A percentile compares a stretch with the other conserved stretches of the same genome.
Conservation (phyloP, 345 rosid species). For the Citrus reticulata region DNA sequence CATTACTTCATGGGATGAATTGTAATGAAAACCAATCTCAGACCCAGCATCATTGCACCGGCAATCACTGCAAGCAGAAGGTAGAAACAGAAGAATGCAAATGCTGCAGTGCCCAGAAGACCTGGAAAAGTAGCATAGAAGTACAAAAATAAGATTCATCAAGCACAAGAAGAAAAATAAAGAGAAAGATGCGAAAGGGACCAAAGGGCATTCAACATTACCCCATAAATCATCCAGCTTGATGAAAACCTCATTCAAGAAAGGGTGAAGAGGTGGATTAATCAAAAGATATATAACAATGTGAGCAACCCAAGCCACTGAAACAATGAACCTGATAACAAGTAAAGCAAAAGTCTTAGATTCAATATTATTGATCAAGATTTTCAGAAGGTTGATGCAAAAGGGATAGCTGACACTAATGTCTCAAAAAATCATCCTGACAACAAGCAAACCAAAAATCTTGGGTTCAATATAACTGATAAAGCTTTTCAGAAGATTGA, state of each 20-base stretch:
- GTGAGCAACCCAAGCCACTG: slow-evolving; percentile 96
- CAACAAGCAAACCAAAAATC: background rate
- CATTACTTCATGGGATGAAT: slow-evolving; percentile 98
- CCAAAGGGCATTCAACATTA: slow-evolving; percentile 26
- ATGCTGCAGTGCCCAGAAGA: slow-evolving; percentile 91
- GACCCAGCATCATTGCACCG: slow-evolving; percentile 97
- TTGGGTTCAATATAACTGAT: background rate
- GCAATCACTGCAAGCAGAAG: slow-evolving; percentile 92
- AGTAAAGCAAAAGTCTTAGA: background rate
- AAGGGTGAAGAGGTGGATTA: slow-evolving; percentile 86
- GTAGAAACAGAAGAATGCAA: slow-evolving; percentile 97
- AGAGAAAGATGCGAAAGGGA: background rate
- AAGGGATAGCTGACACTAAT: background rate
- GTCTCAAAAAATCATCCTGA: slow-evolving; percentile 76
- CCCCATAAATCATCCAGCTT: slow-evolving; percentile 98
- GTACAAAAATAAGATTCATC: slow-evolving; percentile 11
- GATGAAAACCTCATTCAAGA: slow-evolving; percentile 92
- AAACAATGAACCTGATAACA: slow-evolving; percentile 69
- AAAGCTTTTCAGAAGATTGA: background rate
- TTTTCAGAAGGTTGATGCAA: background rate
- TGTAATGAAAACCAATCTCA: slow-evolving; percentile 80
- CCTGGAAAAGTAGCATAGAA: slow-evolving; percentile 42
- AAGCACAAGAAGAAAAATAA: background rate
- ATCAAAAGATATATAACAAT: slow-evolving; percentile 79
- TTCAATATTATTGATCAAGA: background rate